These are phyloP conservation scores for Leptographium flavum DNA, from an alignment of 2,329 filamentous ascomycete genomes.

Conservation along the genomic window DNA sequence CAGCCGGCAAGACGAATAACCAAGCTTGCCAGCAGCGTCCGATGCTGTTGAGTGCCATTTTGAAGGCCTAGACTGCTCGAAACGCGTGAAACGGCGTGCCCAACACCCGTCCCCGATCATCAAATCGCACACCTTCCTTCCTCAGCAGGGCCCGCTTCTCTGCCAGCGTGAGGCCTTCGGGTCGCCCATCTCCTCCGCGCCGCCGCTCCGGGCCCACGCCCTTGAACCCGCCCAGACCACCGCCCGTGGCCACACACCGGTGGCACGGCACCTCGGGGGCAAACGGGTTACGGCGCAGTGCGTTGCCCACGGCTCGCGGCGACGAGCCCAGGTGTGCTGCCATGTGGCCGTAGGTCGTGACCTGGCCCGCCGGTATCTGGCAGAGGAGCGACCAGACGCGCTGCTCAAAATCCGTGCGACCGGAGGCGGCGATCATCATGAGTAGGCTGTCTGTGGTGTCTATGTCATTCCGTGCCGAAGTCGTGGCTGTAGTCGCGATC, in stretches of 20 bases:
- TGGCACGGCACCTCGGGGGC: conserved; percentile 74
- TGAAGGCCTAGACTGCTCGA: background rate
- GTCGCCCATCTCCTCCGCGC: conserved; percentile 38
- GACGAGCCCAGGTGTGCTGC: conserved; percentile 54
- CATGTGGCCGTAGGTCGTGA: conserved; percentile 66
- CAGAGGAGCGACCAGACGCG: conserved; percentile 57
- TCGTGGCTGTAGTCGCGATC: too few species aligned
- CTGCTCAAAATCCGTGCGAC: conserved; percentile 41
- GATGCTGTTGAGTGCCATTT: background rate
- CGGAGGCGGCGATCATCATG: conserved; percentile 30
- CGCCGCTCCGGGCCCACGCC: conserved; percentile 49
- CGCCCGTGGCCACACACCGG: conserved; percentile 60
- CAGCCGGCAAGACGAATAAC: too few species aligned
- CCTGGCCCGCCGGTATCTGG: conserved; percentile 60
- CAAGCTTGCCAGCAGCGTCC: too few species aligned
- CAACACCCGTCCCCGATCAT: conserved; percentile 42
- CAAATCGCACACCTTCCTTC: conserved; percentile 50
- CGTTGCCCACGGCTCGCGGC: conserved; percentile 64
- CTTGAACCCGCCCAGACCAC: conserved; percentile 58
- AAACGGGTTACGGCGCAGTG: conserved; percentile 66
- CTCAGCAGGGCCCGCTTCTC: conserved; percentile 49
- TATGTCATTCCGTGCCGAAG: too few species aligned
- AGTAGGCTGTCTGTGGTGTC: too few species aligned
- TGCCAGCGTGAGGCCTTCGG: conserved; percentile 51
- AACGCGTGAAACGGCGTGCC: conserved; percentile 39